phyloP scores from a whole-genome alignment of 345 rosid species.

The Ceriops tagal region DNA sequence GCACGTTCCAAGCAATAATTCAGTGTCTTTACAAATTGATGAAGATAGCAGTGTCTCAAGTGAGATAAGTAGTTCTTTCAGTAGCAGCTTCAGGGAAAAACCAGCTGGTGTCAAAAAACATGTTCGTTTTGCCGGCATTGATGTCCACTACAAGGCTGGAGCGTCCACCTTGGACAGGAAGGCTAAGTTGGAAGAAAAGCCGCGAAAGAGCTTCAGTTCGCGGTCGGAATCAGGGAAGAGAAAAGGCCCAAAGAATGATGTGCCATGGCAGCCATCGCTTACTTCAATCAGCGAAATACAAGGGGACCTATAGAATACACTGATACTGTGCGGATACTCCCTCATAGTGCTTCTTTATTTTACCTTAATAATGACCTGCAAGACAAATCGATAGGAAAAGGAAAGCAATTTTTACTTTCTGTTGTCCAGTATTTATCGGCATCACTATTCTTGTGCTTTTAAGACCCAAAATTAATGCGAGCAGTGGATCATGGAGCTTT shows the following conservation, averaged over 20 bases:
- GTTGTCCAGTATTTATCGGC: no score
- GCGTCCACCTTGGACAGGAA: not conserved
- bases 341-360: no score
- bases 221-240: not conserved
- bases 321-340: no score
- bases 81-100: slow-evolving; percentile 9
- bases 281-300: slow-evolving; percentile 17
- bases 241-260: not conserved
- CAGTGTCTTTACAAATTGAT: not conserved
- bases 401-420: not conserved
- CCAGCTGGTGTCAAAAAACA: slow-evolving; percentile 16
- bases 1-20: not conserved
- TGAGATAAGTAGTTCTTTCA: not conserved
- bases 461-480: no score
- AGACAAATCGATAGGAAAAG: not conserved
- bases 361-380: no score
- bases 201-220: slow-evolving; percentile 5
- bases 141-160: slow-evolving; percentile 16
- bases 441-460: no score
- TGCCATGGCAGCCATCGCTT: slow-evolving; percentile 32
- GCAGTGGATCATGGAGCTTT: no score
- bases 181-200: not conserved
- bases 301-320: not conserved
- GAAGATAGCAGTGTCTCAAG: slow-evolving; percentile 14
- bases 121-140: slow-evolving; percentile 30